A percentile compares a stretch with the other conserved stretches of the same genome.
These are phyloP conservation scores for Syzygium aromaticum DNA, from an alignment of 345 rosid genomes.

Conservation along the genomic window DNA sequence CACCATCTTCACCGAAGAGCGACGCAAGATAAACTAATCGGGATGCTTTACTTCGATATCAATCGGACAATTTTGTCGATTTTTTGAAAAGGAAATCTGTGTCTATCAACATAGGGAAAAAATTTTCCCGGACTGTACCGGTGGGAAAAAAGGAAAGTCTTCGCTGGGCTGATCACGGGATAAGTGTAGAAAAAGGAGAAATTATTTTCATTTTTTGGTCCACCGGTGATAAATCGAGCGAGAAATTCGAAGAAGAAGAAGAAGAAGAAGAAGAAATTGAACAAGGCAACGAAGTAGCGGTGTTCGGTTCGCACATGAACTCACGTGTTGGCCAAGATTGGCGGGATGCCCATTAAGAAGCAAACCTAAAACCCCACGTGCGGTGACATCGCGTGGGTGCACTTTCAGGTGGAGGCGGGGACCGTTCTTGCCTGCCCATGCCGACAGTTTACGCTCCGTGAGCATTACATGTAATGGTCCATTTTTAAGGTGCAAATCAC, in stretches of 20 bases:
- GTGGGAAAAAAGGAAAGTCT: too few species aligned
- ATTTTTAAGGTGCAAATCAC: background rate
- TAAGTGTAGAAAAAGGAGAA: background rate
- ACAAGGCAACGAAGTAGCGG: background rate
- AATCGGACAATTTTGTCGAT: accelerated
- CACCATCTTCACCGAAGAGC: accelerated
- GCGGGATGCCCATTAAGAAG: background rate
- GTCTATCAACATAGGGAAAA: background rate
- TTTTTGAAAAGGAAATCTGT: accelerated
- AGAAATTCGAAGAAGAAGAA: accelerated
- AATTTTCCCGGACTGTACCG: background rate
- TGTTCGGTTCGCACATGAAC: background rate
- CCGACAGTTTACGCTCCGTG: background rate
- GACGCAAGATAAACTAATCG: accelerated
- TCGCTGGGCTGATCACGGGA: too few species aligned
- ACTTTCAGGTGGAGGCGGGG: background rate
- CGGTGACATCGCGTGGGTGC: background rate
- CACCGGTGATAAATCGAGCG: background rate
- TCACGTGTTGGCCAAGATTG: background rate
- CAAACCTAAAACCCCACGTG: background rate
- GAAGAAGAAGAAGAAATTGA: background rate
- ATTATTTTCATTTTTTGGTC: background rate
- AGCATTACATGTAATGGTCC: background rate
- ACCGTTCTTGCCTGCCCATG: background rate
- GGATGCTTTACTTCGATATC: background rate